Evolutionary conservation across 1,284 basidiomycete genomes (phyloP).

Genomic region (Ustilago xerochloae): DNA sequence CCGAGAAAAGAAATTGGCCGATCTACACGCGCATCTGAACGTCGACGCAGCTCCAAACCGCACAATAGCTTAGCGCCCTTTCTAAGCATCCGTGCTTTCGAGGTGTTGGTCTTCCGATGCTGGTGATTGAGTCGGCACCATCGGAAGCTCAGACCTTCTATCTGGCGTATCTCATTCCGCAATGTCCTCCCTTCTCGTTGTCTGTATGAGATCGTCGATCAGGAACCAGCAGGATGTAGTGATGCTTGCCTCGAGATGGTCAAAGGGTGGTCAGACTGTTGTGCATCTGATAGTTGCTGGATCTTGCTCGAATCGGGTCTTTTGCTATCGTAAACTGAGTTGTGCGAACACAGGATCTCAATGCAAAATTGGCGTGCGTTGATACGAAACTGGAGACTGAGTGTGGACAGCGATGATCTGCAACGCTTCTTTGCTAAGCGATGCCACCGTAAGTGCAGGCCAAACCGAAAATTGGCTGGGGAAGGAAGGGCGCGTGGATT

Average conservation of each 20-base stretch:
- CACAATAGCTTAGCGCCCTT: background rate
- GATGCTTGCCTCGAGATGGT: no score
- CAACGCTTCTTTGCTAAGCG: conserved; percentile 6
- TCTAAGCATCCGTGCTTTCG: background rate
- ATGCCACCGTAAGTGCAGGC: no score
- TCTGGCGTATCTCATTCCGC: background rate
- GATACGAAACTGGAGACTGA: background rate
- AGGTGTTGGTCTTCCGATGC: background rate
- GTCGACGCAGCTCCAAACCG: no score
- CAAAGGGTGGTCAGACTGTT: background rate
- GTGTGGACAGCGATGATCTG: background rate
- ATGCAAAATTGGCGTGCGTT: no score
- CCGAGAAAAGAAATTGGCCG: background rate
- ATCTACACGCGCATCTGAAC: conserved; percentile 5
- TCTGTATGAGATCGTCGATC: no score
- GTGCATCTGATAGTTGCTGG: no score
- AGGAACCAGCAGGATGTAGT: no score
- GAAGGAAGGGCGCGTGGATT: background rate
- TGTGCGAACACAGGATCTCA: no score
- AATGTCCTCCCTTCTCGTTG: no score
- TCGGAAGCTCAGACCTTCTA: background rate
- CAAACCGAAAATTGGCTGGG: background rate
- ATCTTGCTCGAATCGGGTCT: no score
- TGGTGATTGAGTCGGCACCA: background rate
- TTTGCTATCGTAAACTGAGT: no score